A percentile compares a stretch with the other conserved stretches of the same genome.
These are phyloP conservation scores for Capronia americana DNA, from an alignment of 2,329 filamentous ascomycete species.

Conservation along the genomic window DNA sequence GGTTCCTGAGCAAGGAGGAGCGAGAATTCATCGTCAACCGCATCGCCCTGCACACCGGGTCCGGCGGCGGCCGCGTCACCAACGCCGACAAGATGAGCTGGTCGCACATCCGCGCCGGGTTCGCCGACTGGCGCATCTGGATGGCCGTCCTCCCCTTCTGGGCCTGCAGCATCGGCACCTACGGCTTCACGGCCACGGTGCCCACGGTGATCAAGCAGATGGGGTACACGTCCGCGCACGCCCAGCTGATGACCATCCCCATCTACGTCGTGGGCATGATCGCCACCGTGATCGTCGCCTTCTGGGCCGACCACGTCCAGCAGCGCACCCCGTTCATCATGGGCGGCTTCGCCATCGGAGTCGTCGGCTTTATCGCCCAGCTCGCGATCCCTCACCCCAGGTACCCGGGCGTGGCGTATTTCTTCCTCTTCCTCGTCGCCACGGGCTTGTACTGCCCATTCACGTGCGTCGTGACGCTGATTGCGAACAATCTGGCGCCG, in stretches of 20 bases:
- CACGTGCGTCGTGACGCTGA: conserved; percentile 67
- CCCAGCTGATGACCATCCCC: conserved; percentile 50
- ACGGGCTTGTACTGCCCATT: conserved; percentile 70
- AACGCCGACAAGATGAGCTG: conserved; percentile 72
- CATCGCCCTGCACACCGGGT: conserved; percentile 71
- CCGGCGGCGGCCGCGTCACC: conserved; percentile 51
- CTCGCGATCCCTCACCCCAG: conserved; percentile 55
- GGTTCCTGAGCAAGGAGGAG: conserved; percentile 74
- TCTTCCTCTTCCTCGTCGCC: conserved; percentile 53
- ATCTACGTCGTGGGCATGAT: conserved; percentile 67
- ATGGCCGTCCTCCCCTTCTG: conserved; percentile 38
- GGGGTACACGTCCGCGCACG: conserved; percentile 49
- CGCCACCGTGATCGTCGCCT: conserved; percentile 56
- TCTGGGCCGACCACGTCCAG: conserved; percentile 62
- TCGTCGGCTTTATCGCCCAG: conserved; percentile 68
- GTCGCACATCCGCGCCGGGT: conserved; percentile 66
- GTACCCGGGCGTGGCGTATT: conserved; percentile 52
- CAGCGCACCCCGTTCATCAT: conserved; percentile 70
- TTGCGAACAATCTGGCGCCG: conserved; percentile 72
- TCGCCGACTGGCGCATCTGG: conserved; percentile 74
- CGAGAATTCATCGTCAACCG: conserved; percentile 66
- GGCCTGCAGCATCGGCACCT: conserved; percentile 38
- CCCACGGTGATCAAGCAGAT: conserved; percentile 51
- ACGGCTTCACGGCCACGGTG: conserved; percentile 34
- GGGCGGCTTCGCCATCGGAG: conserved; percentile 60